Evolutionary conservation across 2,329 filamentous ascomycete genomes (phyloP), one percentile per base, ranked within the genome.

Genomic region (Geosmithia flava): DNA sequence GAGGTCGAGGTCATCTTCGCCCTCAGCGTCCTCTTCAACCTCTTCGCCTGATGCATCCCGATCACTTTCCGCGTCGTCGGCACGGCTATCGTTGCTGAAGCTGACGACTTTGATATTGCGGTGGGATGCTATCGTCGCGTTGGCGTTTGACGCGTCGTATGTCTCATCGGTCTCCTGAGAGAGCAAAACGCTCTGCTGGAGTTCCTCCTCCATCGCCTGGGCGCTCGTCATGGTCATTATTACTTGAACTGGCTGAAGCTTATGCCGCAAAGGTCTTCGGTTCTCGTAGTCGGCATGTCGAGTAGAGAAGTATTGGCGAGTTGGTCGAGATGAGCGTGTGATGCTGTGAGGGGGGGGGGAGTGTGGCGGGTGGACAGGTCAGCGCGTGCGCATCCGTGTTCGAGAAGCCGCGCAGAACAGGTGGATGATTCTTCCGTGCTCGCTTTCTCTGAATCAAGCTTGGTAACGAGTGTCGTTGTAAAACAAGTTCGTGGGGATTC

Each of bases 171-270:
- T 68, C 49, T 70, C 71, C 49, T 75, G 72, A 6, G 73, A 75
- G 49, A 71, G 65, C 53, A 74, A 64, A 42, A 70, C 71, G 58
- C 74, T 77, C 55, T 76, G 72, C 56, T 78, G 76, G 49, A 77
- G 66, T 59, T 78, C 72, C 50, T 80, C 75, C 58, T 78, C 70
- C 64, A 75, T 77, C 46, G 71, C 65, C 56, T 76, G 74, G 48
- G 71, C 68, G 55, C 69, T 75, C 47, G 69, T 62, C 71, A 76
- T 76, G 33, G 15, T 13, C 44, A 53, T 63, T 55, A 53, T 63
- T 55, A 55, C 55, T 53, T 53, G 53, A 55, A 54, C 55, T 54
- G 57, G 53, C 52, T 50, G 50, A 52, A 51, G 53, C 53, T 49
- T 50, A 48, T 46, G 30, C 33, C 17, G 29, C 29, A 44, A 19